Conservation (phyloP, 2,329 filamentous ascomycete genomes). For the Aspergillus cejpii region DNA sequence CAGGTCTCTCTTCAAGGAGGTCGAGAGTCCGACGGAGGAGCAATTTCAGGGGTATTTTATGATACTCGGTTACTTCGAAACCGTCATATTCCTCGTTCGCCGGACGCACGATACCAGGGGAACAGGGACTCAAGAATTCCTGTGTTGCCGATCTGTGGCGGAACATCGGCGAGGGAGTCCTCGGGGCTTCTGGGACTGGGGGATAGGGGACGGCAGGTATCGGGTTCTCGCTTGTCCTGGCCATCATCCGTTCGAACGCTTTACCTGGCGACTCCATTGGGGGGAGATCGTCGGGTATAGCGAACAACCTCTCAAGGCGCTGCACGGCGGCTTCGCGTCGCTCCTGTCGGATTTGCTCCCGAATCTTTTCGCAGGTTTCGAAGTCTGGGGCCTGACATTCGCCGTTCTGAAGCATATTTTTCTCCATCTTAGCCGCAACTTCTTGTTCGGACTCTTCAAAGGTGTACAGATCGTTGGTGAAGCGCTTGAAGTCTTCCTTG, state of each 20-base stretch:
- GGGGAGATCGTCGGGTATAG: constrained; percentile 3
- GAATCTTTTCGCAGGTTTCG: constrained; percentile 18
- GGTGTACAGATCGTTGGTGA: constrained; percentile 20
- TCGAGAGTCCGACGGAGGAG: constrained; percentile 12
- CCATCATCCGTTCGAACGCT: constrained; percentile 9
- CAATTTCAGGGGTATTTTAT: constrained; percentile 10
- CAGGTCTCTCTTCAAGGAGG: constrained; percentile 11
- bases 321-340: constrained; percentile 10
- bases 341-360: constrained; percentile 11
- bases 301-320: constrained; percentile 17
- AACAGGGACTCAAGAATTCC: constrained; percentile 3
- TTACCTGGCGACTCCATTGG: constrained; percentile 1
- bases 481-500: constrained; percentile 13
- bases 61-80: constrained; percentile 6
- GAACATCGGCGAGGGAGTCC: neutral
- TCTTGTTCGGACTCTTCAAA: constrained; percentile 17
- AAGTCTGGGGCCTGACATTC: constrained; percentile 17
- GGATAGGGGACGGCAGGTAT: neutral
- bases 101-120: constrained; percentile 7
- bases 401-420: neutral
- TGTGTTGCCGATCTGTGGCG: neutral
- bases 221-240: constrained; percentile 3
- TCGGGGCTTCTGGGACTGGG: constrained; percentile 1
- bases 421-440: constrained; percentile 4
- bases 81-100: constrained; percentile 3